Evolutionary conservation across 2,329 filamentous ascomycete genomes (phyloP), one percentile per base, ranked within the genome.

Genomic region (Aureobasidium musti): DNA sequence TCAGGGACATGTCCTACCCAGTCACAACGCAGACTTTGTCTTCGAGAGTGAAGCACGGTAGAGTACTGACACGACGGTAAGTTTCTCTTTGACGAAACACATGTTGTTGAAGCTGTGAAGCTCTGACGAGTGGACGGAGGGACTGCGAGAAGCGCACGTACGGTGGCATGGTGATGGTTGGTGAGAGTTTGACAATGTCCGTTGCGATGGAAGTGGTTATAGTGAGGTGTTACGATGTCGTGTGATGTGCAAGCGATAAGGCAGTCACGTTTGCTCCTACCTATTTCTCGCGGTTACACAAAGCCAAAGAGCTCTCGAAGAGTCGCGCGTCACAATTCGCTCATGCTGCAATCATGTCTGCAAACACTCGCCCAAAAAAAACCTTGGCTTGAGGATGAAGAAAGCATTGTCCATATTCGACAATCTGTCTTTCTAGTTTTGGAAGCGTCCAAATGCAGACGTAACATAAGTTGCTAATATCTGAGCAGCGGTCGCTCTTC

Each of bases 11-110:
- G 7, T 17, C 26, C 19, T 52, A 70, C 68, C 68, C 68, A 11
- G 68, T 70, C 4, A 69, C 66, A 28, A 69, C 54, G 41, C 68
- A 69, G 33, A 57, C 43, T 57, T 69, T 69, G 23, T 63, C 45
- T 19, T 69, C 68, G 26, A 69, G 65, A n/a, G 66, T 65, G 50
- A 69, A 69, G 47, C 41, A 47, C 19, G 68, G 68, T 21, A 69
- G 54, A 30, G 68, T 69, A 52, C 65, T 68, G 54, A 56, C 49
- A 17, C 41, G 54, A 8, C 60, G 60, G 60, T 67, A 54, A 67
- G 60, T 41, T 65, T 49, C 41, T 30, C 30, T 49, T 17, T 26
- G 33, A 8, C 41, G 23, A 28, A 39, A 43, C 14, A 43, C 33
- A 43, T 39, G 53, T 30, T 53, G 49, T 4, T 28, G 49, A n/a